Evolutionary conservation across 768 basidiomycete species (phyloP).

Genomic region (Paxillus rubicundulus): DNA sequence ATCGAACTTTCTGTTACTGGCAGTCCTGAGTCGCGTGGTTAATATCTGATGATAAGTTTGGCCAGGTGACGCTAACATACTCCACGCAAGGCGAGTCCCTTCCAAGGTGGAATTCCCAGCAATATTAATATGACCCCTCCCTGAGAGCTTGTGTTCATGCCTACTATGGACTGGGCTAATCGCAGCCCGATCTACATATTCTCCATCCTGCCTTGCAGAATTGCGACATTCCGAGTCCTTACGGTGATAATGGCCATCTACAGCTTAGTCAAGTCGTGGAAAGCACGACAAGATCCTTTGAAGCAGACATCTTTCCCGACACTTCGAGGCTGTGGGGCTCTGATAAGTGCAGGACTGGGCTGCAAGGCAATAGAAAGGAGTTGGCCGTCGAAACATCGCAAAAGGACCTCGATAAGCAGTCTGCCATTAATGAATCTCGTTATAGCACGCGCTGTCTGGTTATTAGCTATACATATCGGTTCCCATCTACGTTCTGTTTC

Average conservation of each 20-base stretch:
- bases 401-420: no score
- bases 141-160: background rate
- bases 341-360: no score
- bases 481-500: no score
- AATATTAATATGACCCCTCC: background rate
- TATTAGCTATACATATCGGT: no score
- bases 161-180: slow-evolving; percentile 1
- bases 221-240: background rate
- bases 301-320: background rate
- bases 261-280: background rate
- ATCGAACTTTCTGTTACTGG: slow-evolving; percentile 18
- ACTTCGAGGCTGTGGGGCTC: no score
- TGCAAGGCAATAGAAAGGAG: no score
- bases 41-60: background rate
- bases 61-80: no score
- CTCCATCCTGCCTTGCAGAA: background rate
- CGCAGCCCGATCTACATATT: background rate
- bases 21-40: background rate
- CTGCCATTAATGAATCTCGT: no score
- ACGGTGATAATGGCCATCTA: background rate
- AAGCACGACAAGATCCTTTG: background rate
- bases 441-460: no score
- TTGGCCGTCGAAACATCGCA: no score
- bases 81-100: background rate
- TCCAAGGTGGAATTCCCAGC: background rate